These are phyloP conservation scores for Phaeotremella skinneri DNA, from an alignment of 768 basidiomycete species.

Conservation along the genomic window DNA sequence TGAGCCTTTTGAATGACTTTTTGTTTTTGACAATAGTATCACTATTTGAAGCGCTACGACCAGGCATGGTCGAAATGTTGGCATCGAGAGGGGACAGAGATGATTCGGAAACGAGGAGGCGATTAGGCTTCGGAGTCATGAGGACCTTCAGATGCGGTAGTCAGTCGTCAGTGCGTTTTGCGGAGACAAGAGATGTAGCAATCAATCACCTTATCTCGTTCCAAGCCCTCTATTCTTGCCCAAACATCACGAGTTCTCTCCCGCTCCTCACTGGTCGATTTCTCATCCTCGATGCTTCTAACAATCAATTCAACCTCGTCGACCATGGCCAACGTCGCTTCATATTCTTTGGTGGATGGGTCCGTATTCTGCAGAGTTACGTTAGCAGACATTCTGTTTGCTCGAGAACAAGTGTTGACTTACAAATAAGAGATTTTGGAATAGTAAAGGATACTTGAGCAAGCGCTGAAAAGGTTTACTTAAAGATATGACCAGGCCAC, in stretches of 20 bases:
- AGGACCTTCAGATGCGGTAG: conserved; percentile 53
- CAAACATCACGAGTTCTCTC: conserved; percentile 93
- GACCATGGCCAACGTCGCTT: conserved; percentile 86
- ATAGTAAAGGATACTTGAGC: conserved; percentile 93
- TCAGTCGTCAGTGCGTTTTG: not conserved
- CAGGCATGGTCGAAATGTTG: conserved; percentile 10
- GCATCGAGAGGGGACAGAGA: conserved; percentile 50
- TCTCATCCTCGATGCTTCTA: conserved; percentile 95
- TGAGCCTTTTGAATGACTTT: conserved; percentile 81
- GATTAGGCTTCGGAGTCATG: conserved; percentile 82
- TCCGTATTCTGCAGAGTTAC: conserved; percentile 61
- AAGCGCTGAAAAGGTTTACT: conserved; percentile 97
- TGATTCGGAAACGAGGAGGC: conserved; percentile 77
- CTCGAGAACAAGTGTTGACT: not conserved
- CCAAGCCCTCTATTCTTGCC: conserved; percentile 92
- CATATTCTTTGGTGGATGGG: conserved; percentile 95
- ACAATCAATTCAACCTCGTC: conserved; percentile 96
- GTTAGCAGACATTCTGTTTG: conserved; percentile 1
- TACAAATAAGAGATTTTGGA: conserved; percentile 87
- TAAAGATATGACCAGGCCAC: conserved; percentile 87
- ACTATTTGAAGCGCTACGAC: conserved; percentile 7
- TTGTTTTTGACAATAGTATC: conserved; percentile 70
- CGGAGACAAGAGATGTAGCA: not conserved
- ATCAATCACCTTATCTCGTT: conserved; percentile 73
- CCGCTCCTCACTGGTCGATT: conserved; percentile 91